A percentile compares a stretch with the other conserved stretches of the same genome.
These are phyloP conservation scores for Furcasterigmium furcatum DNA, from an alignment of 2,329 filamentous ascomycete genomes.

Conservation along the genomic window DNA sequence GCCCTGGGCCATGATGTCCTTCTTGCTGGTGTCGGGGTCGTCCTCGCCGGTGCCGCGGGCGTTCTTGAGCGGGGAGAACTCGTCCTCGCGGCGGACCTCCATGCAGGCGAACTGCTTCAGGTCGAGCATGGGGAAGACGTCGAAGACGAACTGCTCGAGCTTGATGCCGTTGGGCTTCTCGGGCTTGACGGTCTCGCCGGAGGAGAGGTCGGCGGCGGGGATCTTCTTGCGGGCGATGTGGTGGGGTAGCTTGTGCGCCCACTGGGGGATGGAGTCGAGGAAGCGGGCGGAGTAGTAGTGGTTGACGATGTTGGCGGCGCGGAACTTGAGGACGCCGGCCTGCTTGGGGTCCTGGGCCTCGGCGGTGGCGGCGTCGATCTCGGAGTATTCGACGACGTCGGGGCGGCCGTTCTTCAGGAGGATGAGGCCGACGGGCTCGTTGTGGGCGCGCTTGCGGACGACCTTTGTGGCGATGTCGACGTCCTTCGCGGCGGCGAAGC, in stretches of 20 bases:
- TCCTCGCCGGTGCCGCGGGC: conserved; percentile 81
- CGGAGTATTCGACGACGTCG: conserved; percentile 97
- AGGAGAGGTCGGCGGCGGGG: conserved; percentile 72
- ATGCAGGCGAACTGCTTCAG: conserved; percentile 91
- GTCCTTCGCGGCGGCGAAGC: conserved; percentile 81
- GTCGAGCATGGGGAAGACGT: conserved; percentile 87
- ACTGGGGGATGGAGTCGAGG: conserved; percentile 84
- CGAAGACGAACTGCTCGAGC: conserved; percentile 98
- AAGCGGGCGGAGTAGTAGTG: conserved; percentile 98
- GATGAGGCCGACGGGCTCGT: conserved; percentile 93
- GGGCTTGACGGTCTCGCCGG: conserved; percentile 80
- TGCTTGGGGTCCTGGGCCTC: conserved; percentile 84
- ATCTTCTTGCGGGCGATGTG: conserved; percentile 99
- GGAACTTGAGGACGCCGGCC: conserved; percentile 82
- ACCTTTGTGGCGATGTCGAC: conserved; percentile 98
- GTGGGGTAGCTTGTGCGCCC: conserved; percentile 83
- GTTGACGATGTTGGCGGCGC: conserved; percentile 98
- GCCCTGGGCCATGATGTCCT: conserved; percentile 87
- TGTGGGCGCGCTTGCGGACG: conserved; percentile 96
- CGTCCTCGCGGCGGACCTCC: conserved; percentile 94
- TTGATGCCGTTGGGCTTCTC: conserved; percentile 97
- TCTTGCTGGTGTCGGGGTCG: conserved; percentile 88
- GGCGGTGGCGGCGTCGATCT: conserved; percentile 86
- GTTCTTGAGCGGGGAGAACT: conserved; percentile 98
- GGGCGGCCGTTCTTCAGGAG: conserved; percentile 93